These are phyloP conservation scores for Prunus dulcis DNA, from an alignment of 306 rosid genomes.

Conservation along the genomic window DNA sequence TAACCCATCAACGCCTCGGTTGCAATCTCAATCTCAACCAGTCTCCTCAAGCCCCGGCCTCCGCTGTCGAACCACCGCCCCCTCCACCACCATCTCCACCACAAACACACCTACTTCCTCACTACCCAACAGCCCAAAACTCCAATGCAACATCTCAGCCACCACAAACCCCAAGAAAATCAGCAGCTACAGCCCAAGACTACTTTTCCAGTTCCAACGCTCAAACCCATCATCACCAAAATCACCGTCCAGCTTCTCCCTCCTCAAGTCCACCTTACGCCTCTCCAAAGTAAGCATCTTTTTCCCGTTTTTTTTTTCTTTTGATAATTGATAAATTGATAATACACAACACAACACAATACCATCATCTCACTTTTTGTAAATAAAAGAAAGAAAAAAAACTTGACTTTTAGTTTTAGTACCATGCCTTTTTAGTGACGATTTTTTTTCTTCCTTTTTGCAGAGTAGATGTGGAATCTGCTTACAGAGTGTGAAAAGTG, in stretches of 20 bases:
- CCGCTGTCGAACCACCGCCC: conserved; percentile 69
- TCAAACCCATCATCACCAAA: conserved; percentile 76
- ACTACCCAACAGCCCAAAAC: conserved; percentile 70
- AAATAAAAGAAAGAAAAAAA: neutral
- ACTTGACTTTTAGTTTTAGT: neutral
- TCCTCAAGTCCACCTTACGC: conserved; percentile 65
- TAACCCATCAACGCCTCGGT: conserved; percentile 76
- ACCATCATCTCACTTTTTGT: no score
- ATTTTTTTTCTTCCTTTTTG: neutral
- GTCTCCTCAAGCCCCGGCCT: conserved; percentile 42
- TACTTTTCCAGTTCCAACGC: conserved; percentile 34
- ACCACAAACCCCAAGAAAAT: conserved; percentile 28
- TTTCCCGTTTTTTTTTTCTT: neutral
- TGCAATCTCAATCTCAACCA: conserved; percentile 56
- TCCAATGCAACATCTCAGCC: conserved; percentile 45
- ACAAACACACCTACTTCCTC: conserved; percentile 41
- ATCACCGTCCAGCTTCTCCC: conserved; percentile 81
- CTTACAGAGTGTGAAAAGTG: conserved; percentile 68
- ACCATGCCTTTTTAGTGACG: neutral
- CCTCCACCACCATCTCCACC: conserved; percentile 14
- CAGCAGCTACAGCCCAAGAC: conserved; percentile 35
- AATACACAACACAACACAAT: no score
- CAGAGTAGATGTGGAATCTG: conserved; percentile 97
- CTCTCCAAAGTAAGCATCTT: conserved; percentile 52
- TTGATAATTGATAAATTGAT: neutral